Conservation (phyloP, 192 early-diverging fungal species). For the Thamnidium elegans region DNA sequence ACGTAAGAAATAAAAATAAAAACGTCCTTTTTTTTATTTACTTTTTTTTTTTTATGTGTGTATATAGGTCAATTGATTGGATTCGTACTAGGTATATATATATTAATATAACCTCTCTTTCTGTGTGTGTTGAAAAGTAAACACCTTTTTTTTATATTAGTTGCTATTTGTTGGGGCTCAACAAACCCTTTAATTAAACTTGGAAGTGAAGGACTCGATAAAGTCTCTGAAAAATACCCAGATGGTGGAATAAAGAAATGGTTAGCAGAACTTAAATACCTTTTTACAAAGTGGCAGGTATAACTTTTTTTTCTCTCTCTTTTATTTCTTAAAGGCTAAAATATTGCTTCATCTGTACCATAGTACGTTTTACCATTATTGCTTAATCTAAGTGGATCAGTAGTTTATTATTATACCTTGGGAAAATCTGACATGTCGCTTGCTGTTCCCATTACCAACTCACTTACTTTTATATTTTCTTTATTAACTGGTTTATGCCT, state of each 20-base stretch:
- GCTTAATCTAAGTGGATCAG: conserved; percentile 89
- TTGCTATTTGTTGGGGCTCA: conserved; percentile 91
- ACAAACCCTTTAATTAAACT: conserved; percentile 96
- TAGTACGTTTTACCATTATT: conserved; percentile 82
- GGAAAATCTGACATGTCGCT: conserved; percentile 83
- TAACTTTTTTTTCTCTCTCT: background rate
- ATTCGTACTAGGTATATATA: conserved; percentile 19
- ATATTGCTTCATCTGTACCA: background rate
- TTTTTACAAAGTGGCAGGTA: conserved; percentile 87
- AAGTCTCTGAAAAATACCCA: conserved; percentile 43
- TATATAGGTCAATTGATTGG: conserved; percentile 18
- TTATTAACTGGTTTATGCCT: conserved; percentile 72
- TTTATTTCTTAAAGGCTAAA: background rate
- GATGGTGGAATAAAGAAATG: conserved; percentile 50
- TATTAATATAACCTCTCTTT: background rate
- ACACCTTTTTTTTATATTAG: conserved; percentile 26
- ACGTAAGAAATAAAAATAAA: background rate
- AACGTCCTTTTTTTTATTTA: background rate
- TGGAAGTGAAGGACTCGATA: conserved; percentile 79
- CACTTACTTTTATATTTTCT: conserved; percentile 86
- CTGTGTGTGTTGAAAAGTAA: too few relatives aligned
- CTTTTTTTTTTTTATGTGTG: background rate
- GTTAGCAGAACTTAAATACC: conserved; percentile 69
- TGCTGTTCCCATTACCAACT: conserved; percentile 91
- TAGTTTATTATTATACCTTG: conserved; percentile 91